Conservation (phyloP, 495 filamentous ascomycete species). For the Podospora australis region DNA sequence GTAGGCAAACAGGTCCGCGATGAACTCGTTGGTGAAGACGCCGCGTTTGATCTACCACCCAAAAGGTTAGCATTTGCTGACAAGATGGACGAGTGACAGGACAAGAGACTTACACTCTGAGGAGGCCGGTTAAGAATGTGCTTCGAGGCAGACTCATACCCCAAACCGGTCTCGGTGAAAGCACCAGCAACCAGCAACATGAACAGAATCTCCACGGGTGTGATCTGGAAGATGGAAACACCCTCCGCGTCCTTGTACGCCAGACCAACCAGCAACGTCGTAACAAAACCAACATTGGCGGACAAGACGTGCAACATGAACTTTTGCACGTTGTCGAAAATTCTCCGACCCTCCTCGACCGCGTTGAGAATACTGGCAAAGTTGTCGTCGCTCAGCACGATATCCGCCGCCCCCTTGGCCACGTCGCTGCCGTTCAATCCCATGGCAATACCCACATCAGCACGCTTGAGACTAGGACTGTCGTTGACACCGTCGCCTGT, state of each 20-base stretch:
- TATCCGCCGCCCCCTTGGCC: conserved; percentile 78
- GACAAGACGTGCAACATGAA: conserved; percentile 69
- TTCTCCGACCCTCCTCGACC: conserved; percentile 62
- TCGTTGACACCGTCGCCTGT: conserved; percentile 82
- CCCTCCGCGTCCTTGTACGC: conserved; percentile 59
- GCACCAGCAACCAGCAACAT: conserved; percentile 72
- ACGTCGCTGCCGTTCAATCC: conserved; percentile 78
- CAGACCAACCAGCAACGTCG: conserved; percentile 61
- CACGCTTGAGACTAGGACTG: conserved; percentile 64
- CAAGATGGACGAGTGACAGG: not conserved
- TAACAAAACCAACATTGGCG: conserved; percentile 68
- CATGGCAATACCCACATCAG: conserved; percentile 85
- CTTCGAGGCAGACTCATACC: conserved; percentile 60
- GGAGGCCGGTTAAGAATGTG: conserved; percentile 68
- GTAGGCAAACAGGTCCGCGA: conserved; percentile 69
- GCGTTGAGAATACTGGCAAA: conserved; percentile 71
- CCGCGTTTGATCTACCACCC: conserved; percentile 42
- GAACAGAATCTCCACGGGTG: conserved; percentile 70
- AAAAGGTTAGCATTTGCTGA: not conserved
- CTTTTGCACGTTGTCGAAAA: conserved; percentile 81
- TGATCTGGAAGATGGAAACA: conserved; percentile 67
- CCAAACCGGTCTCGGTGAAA: conserved; percentile 68
- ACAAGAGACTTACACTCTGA: conserved; percentile 33
- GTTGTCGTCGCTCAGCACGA: conserved; percentile 83
- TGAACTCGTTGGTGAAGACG: conserved; percentile 61